These are phyloP conservation scores for Colletotrichum viniferum DNA, from an alignment of 2,329 filamentous ascomycete genomes.

Conservation along the genomic window DNA sequence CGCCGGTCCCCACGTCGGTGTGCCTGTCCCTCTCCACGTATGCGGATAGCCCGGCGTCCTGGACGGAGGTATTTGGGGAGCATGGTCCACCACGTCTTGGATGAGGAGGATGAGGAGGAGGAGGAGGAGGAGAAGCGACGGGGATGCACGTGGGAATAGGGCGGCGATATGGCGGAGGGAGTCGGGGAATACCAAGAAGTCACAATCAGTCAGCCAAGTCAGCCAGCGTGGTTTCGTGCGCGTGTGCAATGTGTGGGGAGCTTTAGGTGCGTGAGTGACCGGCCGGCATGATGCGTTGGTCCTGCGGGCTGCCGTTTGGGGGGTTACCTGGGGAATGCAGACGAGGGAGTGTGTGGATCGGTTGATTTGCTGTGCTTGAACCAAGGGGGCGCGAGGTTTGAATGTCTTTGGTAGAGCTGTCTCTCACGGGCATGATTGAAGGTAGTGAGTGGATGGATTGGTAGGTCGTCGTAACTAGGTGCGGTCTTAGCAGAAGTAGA, in stretches of 20 bases:
- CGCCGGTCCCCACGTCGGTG: neutral
- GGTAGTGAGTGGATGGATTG: neutral
- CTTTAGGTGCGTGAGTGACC: neutral
- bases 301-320: neutral
- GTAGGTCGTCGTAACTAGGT: neutral
- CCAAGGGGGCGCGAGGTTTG: neutral
- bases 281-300: neutral
- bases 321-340: neutral
- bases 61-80: neutral
- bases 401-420: neutral
- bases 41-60: neutral
- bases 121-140: neutral
- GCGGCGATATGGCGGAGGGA: neutral
- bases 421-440: neutral
- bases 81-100: neutral
- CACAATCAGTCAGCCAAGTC: neutral
- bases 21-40: neutral
- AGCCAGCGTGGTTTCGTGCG: neutral
- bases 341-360: neutral
- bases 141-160: constrained; percentile 5
- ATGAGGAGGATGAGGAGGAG: neutral
- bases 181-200: neutral
- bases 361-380: neutral
- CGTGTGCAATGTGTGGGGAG: neutral
- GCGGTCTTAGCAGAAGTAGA: neutral